Conservation (phyloP, 345 rosid genomes). For the Bruguiera gymnorhiza region DNA sequence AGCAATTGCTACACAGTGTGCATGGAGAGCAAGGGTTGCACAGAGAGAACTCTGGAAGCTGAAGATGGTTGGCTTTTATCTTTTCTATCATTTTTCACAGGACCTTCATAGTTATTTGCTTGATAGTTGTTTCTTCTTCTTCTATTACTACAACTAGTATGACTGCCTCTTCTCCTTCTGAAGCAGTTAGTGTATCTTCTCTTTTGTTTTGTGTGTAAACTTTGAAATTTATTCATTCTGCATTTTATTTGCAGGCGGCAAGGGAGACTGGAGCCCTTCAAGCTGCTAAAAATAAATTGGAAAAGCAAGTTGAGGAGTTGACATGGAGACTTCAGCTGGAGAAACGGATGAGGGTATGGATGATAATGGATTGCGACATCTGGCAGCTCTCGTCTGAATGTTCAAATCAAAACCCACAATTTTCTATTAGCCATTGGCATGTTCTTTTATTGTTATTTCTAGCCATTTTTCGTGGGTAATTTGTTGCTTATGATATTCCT, state of each 20-base stretch:
- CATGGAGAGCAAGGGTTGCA: constrained; percentile 95
- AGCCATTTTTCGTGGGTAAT: not conserved
- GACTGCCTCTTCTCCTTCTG: not conserved
- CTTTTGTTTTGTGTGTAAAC: not conserved
- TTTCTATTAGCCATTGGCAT: not conserved
- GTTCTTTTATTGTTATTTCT: not conserved
- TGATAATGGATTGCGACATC: constrained; percentile 8
- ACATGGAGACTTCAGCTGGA: constrained; percentile 97
- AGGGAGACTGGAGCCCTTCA: constrained; percentile 99
- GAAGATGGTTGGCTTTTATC: constrained; percentile 59
- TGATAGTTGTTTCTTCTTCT: too few species aligned
- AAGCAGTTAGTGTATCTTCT: not conserved
- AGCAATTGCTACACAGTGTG: constrained; percentile 77
- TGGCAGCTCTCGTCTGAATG: not conserved
- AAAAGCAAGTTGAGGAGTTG: constrained; percentile 97
- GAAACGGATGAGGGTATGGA: constrained; percentile 89
- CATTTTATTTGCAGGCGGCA: constrained; percentile 65
- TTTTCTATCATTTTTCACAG: not conserved
- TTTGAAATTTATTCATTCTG: too few species aligned
- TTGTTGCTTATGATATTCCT: not conserved
- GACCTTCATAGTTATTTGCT: not conserved
- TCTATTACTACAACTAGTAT: not conserved
- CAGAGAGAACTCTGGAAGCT: constrained; percentile 82
- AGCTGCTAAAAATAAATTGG: constrained; percentile 95
- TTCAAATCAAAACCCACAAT: not conserved